Percentiles rank a stretch among this genome's conserved stretches.
Conservation (phyloP, 352 stramenopile genomes). For the Thraustotheca clavata region DNA sequence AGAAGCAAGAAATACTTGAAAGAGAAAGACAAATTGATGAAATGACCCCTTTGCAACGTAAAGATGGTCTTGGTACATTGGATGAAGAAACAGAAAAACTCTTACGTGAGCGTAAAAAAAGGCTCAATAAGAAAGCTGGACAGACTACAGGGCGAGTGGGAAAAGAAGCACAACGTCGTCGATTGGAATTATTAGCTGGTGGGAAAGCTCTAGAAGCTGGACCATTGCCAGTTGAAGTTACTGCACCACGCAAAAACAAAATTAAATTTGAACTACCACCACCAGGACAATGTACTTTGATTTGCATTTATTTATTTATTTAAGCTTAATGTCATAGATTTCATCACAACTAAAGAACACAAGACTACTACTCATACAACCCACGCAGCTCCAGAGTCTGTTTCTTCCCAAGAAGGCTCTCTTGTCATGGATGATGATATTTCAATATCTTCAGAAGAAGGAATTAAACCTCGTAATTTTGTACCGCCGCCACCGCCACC, state of each 20-base stretch:
- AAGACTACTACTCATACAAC: no score
- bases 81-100: constrained; percentile 66
- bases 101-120: constrained; percentile 66
- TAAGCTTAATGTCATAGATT: background rate
- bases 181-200: constrained; percentile 60
- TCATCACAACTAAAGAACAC: background rate
- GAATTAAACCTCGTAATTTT: background rate
- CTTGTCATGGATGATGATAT: background rate
- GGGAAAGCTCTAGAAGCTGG: constrained; percentile 32
- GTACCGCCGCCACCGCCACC: constrained; percentile 39
- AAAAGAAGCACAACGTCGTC: constrained; percentile 63
- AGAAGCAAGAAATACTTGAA: constrained; percentile 46
- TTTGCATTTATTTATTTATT: background rate
- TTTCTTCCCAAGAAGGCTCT: constrained; percentile 4
- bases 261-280: constrained; percentile 62
- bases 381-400: background rate
- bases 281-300: constrained; percentile 62
- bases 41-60: constrained; percentile 62
- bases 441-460: background rate
- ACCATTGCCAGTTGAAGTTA: constrained; percentile 35
- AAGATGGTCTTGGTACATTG: constrained; percentile 52
- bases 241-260: constrained; percentile 52
- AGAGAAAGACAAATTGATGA: constrained; percentile 62
- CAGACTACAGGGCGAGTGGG: constrained; percentile 63
- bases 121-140: constrained; percentile 32